Base-by-base conservation (phyloP, 1,284 basidiomycete genomes). In the Austroboletus novae-zelandiae region DNA sequence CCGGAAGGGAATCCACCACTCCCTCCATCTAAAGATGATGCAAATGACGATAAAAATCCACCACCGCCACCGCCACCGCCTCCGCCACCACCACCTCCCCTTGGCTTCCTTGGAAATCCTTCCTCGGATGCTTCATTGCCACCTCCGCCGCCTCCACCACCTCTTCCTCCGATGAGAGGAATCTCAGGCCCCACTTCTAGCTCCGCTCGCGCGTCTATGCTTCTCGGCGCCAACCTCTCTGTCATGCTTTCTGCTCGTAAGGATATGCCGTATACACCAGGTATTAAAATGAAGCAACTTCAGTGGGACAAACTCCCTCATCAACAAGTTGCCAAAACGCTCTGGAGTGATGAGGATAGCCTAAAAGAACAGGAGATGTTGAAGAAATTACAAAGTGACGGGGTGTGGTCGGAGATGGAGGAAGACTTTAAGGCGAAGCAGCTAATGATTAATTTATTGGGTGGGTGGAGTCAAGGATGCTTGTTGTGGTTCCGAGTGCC, bases 381-480 rank as follows among this genome's bases (percentile, higher is more conserved):
- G 31, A 78, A 81, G 69, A 90, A 90, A 67, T 72, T 98, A 50
- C 84, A 88, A 62, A 71, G 75, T 45, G 89, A 92, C 63, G 92
- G 95, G 37, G 83, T 99, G 10, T 98, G 95, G 86, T 81, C 81
- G 61, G 90, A 95, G 73, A 98, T 99, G 89, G 95, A 99, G 70
- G 90, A 97, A 64, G 94, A 96, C 66, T 99, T 99, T 77, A 95
- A 96, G 67, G 94, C 95, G 17, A 95, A 96, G 71, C 94, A 97
- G 69, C 78, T 94, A 43, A 93, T 95, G 59, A 86, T 89, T 55
- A 89, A 88, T 61, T 66, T 91, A 14, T 81, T 91, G 76, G 85
- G 87, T 86, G 64, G 48, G 77, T 61, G 34, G 17, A 43, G 25
- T 36, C 25, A 30, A 32, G 32, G 23, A 39, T 34, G 51, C 44